Base-by-base conservation (phyloP, 176 grass and related monocot species). In the Lolium rigidum region DNA sequence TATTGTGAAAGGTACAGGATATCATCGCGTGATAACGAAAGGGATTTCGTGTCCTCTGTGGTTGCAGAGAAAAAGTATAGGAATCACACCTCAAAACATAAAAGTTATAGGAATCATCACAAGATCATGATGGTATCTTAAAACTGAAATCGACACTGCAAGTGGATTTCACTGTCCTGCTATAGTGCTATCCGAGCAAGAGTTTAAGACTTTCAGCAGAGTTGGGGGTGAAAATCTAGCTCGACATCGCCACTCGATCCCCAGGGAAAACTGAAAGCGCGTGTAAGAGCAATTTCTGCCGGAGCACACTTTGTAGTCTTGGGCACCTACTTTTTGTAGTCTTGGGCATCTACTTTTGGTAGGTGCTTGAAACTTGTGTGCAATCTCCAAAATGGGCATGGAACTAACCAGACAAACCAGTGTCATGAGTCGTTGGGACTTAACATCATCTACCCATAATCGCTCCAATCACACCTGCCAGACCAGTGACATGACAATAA, bases 401-500 rank as follows among this genome's bases (percentile, higher is more conserved):
- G 67, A 35, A 37, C 63, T 66, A 35, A 5, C 10, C 63, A 7
- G 4, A n/a, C 71, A 70, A 49, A 15, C 3, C 12, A 17, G 6
- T 10, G 26, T 20, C 44, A 63, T 78, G 7, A 15, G 81, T 52
- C 43, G 56, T 72, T 89, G 56, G 24, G 21, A 54, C 47, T 65
- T 76, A 51, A 76, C 72, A 52, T 44, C 68, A 81, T 74, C 85
- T 16, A 3, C 68, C 14, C 26, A 49, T 62, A 82, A 77, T 56
- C 28, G 57, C 57, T 20, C 18, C 20, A n/a, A 24, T 88, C 43
- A 51, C 54, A 79, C 54, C 78, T 43, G 71, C 83, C 15, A 13
- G 21, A 78, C 28, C 18, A 7, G 79, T 16, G 28, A 50, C 8
- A 10, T 15, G 41, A 1, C 49, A 75, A 82, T 74, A 84, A 69